Conservation (phyloP, 1,139 yeast species). For the Meyerozyma elateridarum region DNA sequence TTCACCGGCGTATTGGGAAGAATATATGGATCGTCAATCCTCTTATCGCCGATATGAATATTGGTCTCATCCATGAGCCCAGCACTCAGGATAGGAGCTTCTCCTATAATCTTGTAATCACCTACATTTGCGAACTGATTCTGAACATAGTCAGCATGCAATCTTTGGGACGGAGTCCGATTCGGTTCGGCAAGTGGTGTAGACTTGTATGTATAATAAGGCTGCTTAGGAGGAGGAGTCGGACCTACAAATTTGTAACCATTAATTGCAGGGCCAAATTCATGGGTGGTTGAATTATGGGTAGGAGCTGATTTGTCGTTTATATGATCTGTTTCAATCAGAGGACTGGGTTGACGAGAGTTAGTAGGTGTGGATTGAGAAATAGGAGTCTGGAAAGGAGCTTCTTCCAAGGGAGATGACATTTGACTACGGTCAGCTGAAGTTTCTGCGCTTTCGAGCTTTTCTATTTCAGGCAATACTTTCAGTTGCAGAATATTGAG, state of each 20-base stretch:
- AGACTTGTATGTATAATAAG: conserved; percentile 2
- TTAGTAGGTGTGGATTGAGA: conserved; percentile 14
- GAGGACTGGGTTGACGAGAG: conserved; percentile 13
- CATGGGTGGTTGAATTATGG: background rate
- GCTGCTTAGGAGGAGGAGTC: conserved; percentile 1
- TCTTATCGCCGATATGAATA: conserved; percentile 36
- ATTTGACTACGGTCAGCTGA: no score
- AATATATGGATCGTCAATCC: conserved; percentile 39
- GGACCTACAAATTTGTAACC: conserved; percentile 10
- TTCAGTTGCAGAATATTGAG: conserved; percentile 5
- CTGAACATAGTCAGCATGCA: conserved; percentile 1
- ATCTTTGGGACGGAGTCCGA: conserved; percentile 1
- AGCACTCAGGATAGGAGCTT: conserved; percentile 32
- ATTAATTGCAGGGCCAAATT: conserved; percentile 8
- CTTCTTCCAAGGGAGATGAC: no score
- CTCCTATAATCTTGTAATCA: conserved; percentile 30
- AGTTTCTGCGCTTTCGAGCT: no score
- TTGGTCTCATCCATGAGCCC: conserved; percentile 35
- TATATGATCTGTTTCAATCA: no score
- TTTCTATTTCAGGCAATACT: background rate
- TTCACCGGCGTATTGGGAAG: conserved; percentile 7
- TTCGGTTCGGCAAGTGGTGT: no score
- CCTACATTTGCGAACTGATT: no score
- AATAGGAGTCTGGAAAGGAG: conserved; percentile 9
- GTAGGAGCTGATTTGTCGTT: no score